Percentiles rank a stretch among this genome's conserved stretches.
phyloP scores from a whole-genome alignment of 768 basidiomycete species.

The Mycena rosella region DNA sequence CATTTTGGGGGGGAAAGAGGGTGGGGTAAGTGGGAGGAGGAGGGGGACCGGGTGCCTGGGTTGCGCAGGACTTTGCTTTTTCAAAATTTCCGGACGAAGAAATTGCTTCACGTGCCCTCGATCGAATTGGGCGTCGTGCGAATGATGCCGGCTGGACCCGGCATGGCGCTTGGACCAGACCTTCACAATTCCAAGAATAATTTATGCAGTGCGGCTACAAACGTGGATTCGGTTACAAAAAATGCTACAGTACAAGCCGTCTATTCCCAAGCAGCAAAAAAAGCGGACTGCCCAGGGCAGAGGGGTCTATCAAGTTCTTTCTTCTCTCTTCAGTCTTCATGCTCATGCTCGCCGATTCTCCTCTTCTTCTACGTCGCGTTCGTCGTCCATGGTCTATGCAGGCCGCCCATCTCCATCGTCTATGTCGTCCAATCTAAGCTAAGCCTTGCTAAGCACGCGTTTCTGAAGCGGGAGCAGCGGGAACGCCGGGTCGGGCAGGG shows the following conservation, averaged over 20 bases:
- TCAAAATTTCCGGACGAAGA: constrained; percentile 16
- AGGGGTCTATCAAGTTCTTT: no score
- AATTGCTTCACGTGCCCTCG: constrained; percentile 20
- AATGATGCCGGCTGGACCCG: no score
- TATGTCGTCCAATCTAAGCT: background rate
- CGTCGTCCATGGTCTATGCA: constrained; percentile 11
- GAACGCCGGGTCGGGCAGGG: constrained; percentile 35
- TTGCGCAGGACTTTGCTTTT: constrained; percentile 24
- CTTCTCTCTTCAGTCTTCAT: background rate
- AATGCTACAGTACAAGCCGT: background rate
- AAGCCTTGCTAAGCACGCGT: constrained; percentile 5
- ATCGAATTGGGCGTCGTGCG: no score
- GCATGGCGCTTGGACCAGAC: no score
- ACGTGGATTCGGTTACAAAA: constrained; percentile 6
- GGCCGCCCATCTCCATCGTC: background rate
- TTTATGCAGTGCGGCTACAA: no score
- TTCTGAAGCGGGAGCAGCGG: no score
- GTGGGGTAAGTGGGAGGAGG: constrained; percentile 28
- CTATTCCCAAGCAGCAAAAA: no score
- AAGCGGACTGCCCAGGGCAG: no score
- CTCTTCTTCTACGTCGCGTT: background rate
- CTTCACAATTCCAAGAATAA: no score
- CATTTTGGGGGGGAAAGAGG: constrained; percentile 63
- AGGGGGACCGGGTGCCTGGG: constrained; percentile 15
- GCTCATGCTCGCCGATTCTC: background rate